Evolutionary conservation across 495 filamentous ascomycete species (phyloP).

Genomic region (Xylaria longipes): DNA sequence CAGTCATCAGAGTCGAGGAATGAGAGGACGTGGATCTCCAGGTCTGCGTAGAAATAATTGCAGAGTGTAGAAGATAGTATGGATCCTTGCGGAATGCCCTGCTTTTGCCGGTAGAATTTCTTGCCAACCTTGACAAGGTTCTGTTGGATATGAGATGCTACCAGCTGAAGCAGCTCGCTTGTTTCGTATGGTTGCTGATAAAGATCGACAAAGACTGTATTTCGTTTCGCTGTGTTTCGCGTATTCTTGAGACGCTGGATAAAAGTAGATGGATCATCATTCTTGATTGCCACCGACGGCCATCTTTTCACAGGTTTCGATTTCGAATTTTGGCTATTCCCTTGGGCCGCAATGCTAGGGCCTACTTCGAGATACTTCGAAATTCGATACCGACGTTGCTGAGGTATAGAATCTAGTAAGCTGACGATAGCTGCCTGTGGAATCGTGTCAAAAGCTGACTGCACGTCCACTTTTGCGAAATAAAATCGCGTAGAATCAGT

Average conservation of each 20-base stretch:
- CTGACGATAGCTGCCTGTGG: conserved; percentile 76
- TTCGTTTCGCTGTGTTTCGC: conserved; percentile 54
- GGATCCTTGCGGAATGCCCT: conserved; percentile 92
- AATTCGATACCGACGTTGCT: conserved; percentile 72
- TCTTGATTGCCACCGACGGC: conserved; percentile 62
- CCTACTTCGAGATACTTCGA: conserved; percentile 76
- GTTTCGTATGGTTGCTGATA: conserved; percentile 59
- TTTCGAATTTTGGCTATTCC: conserved; percentile 26
- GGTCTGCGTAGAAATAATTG: conserved; percentile 91
- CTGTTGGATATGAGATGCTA: conserved; percentile 76
- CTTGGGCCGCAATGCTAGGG: conserved; percentile 43
- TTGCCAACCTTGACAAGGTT: conserved; percentile 92
- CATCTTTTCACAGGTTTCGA: conserved; percentile 68
- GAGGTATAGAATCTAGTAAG: conserved; percentile 68
- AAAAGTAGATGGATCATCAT: conserved; percentile 59
- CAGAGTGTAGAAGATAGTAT: conserved; percentile 84
- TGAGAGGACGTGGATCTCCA: conserved; percentile 71
- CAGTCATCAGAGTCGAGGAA: conserved; percentile 68
- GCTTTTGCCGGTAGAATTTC: conserved; percentile 85
- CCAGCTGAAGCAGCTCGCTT: conserved; percentile 68
- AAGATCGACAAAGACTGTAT: conserved; percentile 79
- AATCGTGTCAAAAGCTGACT: conserved; percentile 94
- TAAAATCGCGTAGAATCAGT: conserved; percentile 53
- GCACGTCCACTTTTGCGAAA: conserved; percentile 92
- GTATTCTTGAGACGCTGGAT: conserved; percentile 59